Conservation (phyloP, 2,329 filamentous ascomycete species). For the Zasmidium citrigriseum region DNA sequence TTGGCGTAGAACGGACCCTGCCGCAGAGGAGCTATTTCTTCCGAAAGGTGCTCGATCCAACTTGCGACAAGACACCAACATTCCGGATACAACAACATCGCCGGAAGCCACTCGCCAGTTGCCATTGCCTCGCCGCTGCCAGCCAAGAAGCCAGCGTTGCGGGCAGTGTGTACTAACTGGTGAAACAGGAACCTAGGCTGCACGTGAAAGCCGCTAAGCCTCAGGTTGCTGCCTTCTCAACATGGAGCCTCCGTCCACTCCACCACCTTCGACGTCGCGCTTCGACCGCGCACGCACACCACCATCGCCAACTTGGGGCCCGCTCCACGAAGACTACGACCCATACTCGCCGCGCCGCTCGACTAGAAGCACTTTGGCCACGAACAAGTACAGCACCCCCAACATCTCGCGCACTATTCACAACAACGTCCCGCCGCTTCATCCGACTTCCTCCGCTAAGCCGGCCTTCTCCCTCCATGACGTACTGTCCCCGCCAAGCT, state of each 20-base stretch:
- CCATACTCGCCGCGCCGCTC: conserved; percentile 62
- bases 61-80: not conserved
- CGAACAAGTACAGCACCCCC: conserved; percentile 48
- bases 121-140: not conserved
- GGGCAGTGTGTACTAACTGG: not conserved
- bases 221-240: not conserved
- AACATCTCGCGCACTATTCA: conserved; percentile 30
- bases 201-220: not conserved
- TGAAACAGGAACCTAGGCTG: not conserved
- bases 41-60: not conserved
- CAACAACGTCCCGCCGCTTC: conserved; percentile 19
- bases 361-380: conserved; percentile 34
- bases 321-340: conserved; percentile 67
- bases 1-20: no score
- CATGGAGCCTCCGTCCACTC: conserved; percentile 17
- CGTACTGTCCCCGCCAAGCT: conserved; percentile 6
- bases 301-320: conserved; percentile 66
- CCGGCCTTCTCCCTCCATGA: not conserved
- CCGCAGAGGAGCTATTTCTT: not conserved
- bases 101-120: not conserved
- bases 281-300: conserved; percentile 52
- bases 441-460: not conserved
- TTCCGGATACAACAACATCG: not conserved
- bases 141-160: not conserved
- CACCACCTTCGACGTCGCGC: conserved; percentile 15